Conservation (phyloP, 345 rosid species). For the Xanthoceras sorbifolium region DNA sequence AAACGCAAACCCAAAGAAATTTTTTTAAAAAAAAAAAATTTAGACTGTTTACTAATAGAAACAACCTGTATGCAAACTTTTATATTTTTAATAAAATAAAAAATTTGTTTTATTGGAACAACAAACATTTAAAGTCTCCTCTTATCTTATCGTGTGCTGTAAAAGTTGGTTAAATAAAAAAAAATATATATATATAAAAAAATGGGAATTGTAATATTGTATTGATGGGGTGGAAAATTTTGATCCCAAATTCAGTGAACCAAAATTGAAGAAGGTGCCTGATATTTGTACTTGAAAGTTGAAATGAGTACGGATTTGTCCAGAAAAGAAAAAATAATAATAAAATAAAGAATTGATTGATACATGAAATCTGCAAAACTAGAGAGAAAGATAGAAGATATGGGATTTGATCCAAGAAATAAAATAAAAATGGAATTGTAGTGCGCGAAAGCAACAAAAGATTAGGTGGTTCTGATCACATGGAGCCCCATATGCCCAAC, state of each 20-base stretch:
- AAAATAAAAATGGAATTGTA: neutral
- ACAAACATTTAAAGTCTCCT: too few relatives aligned
- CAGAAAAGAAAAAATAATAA: neutral
- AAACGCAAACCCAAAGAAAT: too few relatives aligned
- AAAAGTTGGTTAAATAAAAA: too few relatives aligned
- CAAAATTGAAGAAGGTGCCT: neutral
- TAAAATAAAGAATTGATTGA: neutral
- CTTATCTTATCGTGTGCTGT: too few relatives aligned
- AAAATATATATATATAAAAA: too few relatives aligned
- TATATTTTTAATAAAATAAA: too few relatives aligned
- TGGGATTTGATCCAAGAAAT: neutral
- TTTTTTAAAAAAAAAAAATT: too few relatives aligned
- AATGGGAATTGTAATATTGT: too few relatives aligned
- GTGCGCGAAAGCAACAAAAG: slow-evolving; percentile 24
- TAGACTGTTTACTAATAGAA: too few relatives aligned
- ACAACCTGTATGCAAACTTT: too few relatives aligned
- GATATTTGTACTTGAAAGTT: slow-evolving; percentile 8
- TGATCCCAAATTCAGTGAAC: neutral
- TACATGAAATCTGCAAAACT: neutral
- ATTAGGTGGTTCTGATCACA: slow-evolving; percentile 29
- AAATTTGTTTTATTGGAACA: too few relatives aligned
- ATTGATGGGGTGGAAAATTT: too few relatives aligned
- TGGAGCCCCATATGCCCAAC: slow-evolving; percentile 34
- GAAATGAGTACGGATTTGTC: slow-evolving; percentile 14
- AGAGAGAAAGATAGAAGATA: neutral